Evolutionary conservation across 768 basidiomycete species (phyloP), one percentile per base, ranked within the genome.

Genomic region (Suillus placidus): DNA sequence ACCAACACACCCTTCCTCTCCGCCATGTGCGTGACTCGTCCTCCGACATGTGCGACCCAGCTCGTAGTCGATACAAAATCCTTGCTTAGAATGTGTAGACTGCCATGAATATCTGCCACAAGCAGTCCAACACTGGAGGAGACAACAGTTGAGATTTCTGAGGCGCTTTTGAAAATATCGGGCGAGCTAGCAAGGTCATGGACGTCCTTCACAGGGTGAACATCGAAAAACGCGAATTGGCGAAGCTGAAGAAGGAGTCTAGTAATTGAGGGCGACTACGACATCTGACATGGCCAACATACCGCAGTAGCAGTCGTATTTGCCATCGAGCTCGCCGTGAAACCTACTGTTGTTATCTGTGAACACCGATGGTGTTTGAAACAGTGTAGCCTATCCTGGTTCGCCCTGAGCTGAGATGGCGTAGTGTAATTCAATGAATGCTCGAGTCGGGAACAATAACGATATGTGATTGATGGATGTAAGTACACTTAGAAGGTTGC

Each of bases 161-260:
- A 79, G 1, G 91, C 82, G 64, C 81, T 83, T 85, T 89, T 89
- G 84, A 97, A 88, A 30, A 94, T 83, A 62, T 93, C 89, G 0
- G 94, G 94, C 0, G 88, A 77, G 64, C 84, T 87, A 2, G 86
- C 84, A 16, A 93, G 80, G 73, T 97, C 92, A 71, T 95, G 87
- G 3, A 83, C 80, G 71, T 94, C 94, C 74, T 88, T 93, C 67
- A 95, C 88, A 13, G 87, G 85, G 5, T 87, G 83, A 14, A 84
- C 81, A 68, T 95, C 89, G 73, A 97, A 98, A 86, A 97, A 97
- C 4, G 88, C 82, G 80, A 97, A 97, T 73, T 95, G 92, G 60
- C 91, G 85, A 88, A 91, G 94, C 93, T 96, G 64, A 63, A 26
- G 26, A 26, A 0, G 34, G 18, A 18, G 18, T 56, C 74, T 58